Base-by-base conservation (phyloP, 352 stramenopile genomes). In the Globisporangium nodosum region DNA sequence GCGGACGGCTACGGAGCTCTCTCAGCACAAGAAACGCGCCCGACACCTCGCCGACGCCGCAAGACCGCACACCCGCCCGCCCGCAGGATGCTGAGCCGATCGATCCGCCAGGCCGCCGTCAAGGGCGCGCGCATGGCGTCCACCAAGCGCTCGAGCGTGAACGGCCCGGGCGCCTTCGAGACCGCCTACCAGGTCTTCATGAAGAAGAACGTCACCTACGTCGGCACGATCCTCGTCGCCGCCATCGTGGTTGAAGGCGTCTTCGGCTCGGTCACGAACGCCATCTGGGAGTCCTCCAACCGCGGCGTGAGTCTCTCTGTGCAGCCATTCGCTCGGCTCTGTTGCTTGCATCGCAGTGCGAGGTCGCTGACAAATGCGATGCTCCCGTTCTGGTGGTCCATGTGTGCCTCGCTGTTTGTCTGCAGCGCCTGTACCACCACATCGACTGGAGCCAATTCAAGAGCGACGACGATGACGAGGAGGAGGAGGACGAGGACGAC, bases 401-500 rank as follows among this genome's bases (percentile, higher is more conserved):
- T 24, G 5, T 30, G 24, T 45, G 66, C 37, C 56, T 61, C 20
- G 40, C 42, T 39, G 2, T 49, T 9, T 49, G n/a, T 49, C 20
- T 52, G 30, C 52, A 92, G 82, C 79, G 85, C 53, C 68, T 94
- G 75, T 94, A 92, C 70, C 81, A 94, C 68, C 85, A 94, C 77
- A 84, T 94, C 37, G 85, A 92, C 76, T 94, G 85, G 85, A 79
- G 71, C 39, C 74, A 92, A 66, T 94, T 94, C 71, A 87, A 88
- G 67, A 69, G 69, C 60, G 77, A 81, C 50, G 77, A 87, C 58
- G 81, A 91, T 54, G 85, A 94, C 2, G 85, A 94, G 46, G 84
- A 92, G 58, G 81, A 93, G 37, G 77, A 85, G 21, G 73, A 82
- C 31, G 74, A 88, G 18, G 73, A 74, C 33, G 70, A 72, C 37